Conservation (phyloP, 495 filamentous ascomycete genomes). For the Lasiosphaeriaceae sp. region DNA sequence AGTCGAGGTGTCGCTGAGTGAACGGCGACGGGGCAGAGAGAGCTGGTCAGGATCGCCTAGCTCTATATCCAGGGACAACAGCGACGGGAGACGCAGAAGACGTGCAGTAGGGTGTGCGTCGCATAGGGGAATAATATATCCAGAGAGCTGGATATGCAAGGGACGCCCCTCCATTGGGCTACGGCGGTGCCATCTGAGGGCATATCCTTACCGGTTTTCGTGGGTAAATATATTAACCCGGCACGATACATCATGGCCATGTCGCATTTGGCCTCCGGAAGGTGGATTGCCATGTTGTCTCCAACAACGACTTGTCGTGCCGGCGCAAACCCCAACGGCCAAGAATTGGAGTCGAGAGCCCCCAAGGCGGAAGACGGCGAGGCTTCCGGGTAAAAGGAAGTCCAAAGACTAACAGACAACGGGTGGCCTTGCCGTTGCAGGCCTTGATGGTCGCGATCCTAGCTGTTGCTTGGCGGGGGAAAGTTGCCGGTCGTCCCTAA, state of each 20-base stretch:
- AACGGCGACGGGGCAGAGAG: background rate
- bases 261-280: slow-evolving; percentile 15
- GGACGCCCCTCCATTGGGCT: slow-evolving; percentile 8
- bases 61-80: background rate
- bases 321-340: slow-evolving; percentile 7
- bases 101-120: background rate
- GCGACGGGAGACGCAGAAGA: background rate
- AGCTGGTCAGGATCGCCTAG: too few species aligned
- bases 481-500: background rate
- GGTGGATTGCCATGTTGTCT: slow-evolving; percentile 8
- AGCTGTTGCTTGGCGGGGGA: too few species aligned
- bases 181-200: slow-evolving; percentile 7
- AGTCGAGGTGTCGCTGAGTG: too few species aligned
- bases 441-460: too few species aligned
- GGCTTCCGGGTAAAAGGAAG: slow-evolving; percentile 23
- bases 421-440: too few species aligned
- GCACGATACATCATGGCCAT: slow-evolving; percentile 7
- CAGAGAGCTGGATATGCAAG: slow-evolving; percentile 25
- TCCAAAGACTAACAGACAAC: too few species aligned
- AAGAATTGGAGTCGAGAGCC: slow-evolving; percentile 11
- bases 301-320: slow-evolving; percentile 10
- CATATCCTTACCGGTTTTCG: slow-evolving; percentile 2
- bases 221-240: slow-evolving; percentile 30
- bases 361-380: slow-evolving; percentile 9
- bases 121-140: slow-evolving; percentile 19